Evolutionary conservation across 176 grass and related monocot species (phyloP), one percentile per base, ranked within the genome.

Genomic region (Avena insularis): DNA sequence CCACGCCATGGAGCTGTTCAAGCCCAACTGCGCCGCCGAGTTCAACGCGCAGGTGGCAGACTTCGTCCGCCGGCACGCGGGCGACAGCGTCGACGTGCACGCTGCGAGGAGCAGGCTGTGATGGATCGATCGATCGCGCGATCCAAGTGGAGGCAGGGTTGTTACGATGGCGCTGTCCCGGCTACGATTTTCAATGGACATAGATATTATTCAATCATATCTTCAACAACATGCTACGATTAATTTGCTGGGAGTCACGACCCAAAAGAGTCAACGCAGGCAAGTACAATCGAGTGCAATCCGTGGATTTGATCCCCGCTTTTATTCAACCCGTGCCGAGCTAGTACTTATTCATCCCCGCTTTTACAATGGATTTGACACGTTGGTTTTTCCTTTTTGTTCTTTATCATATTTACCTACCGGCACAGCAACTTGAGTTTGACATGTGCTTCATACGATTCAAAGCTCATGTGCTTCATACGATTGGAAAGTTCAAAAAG

Each of bases 1-100:
- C 88, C 96, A 98, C 87, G 92, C 90, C 1, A 89, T 95, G 47
- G 96, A 98, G 78, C 43, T 98, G 31, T 90, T 92, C 77, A 90
- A 95, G 51, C 3, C 64, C 4, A 83, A 90, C 83, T 87, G 91
- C 56, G 85, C 79, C 58, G 86, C 62, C 1, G 90, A 92, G 88
- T 89, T 95, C 88, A 53, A 87, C 43, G 79, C 81, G 20, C 93
- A 95, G 86, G 86, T 95, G 12, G 68, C 83, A 25, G 86, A 84
- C 71, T 98, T 95, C 79, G 78, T 94, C 58, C 83, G 87, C 54
- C 83, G 87, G 5, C 88, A 48, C 80, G 68, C 75, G 38, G 36
- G 38, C 20, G 69, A 45, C n/a, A 43, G 1, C 68, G 68, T 56
- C 51, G 86, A 85, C 71, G 54, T 57, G 9, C 20, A 77, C 62